Percentiles rank a stretch among this genome's conserved stretches.
phyloP scores from a whole-genome alignment of 306 rosid genomes.

The Prunus padus region DNA sequence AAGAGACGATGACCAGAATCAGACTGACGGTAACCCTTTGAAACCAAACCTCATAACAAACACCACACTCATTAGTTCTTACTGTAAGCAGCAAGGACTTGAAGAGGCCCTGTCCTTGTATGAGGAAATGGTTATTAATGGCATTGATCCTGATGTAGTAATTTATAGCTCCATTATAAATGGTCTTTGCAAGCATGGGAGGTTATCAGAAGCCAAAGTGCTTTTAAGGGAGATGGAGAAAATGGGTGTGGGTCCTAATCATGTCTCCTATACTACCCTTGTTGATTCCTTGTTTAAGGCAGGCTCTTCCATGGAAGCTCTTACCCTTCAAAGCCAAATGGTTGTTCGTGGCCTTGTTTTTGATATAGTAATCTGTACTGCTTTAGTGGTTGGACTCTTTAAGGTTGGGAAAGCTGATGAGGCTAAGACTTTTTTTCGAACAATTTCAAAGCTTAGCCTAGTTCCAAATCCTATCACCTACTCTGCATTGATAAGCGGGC shows the following conservation, averaged over 20 bases:
- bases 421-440: conserved; percentile 57
- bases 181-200: conserved; percentile 78
- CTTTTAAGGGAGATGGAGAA: conserved; percentile 73
- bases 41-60: conserved; percentile 58
- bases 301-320: conserved; percentile 61
- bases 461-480: conserved; percentile 69
- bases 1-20: conserved; percentile 20
- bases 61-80: conserved; percentile 60
- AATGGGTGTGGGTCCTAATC: conserved; percentile 69
- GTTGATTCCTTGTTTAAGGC: conserved; percentile 61
- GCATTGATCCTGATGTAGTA: conserved; percentile 70
- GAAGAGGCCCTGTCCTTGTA: conserved; percentile 65
- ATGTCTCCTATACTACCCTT: conserved; percentile 64
- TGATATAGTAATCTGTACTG: conserved; percentile 66
- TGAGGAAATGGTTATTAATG: conserved; percentile 68
- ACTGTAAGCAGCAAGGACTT: conserved; percentile 44
- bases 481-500: conserved; percentile 67
- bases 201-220: conserved; percentile 56
- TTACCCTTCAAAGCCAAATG: conserved; percentile 64
- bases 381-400: conserved; percentile 75
- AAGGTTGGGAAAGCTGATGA: conserved; percentile 58
- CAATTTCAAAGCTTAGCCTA: conserved; percentile 49
- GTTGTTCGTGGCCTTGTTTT: conserved; percentile 65
- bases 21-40: conserved; percentile 26
- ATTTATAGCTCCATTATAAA: conserved; percentile 59